Percentiles rank a stretch among this genome's conserved stretches.
Evolutionary conservation across 495 filamentous ascomycete genomes (phyloP).

Genomic region (Aspergillus haitiensis): DNA sequence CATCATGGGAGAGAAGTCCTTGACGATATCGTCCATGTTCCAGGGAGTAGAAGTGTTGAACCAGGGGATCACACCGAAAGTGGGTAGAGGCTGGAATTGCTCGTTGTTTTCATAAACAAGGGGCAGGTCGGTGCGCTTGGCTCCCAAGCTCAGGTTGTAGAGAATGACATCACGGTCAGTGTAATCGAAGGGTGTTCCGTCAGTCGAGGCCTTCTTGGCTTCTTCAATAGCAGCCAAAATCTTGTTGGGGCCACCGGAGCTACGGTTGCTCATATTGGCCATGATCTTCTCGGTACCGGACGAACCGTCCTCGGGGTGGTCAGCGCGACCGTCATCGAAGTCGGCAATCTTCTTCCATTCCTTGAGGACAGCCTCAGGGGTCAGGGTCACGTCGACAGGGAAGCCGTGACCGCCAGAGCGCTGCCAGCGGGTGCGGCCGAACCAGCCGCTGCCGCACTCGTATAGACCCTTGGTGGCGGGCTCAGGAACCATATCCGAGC

Average conservation of each 20-base stretch:
- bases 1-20: slow-evolving; percentile 98
- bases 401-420: slow-evolving; percentile 87
- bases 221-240: slow-evolving; percentile 71
- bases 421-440: slow-evolving; percentile 91
- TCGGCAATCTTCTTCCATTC: slow-evolving; percentile 77
- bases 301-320: slow-evolving; percentile 77
- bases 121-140: slow-evolving; percentile 86
- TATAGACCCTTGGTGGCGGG: slow-evolving; percentile 87
- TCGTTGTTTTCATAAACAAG: slow-evolving; percentile 88
- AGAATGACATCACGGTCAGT: slow-evolving; percentile 86
- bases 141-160: slow-evolving; percentile 93
- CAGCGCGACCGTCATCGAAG: slow-evolving; percentile 88
- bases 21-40: slow-evolving; percentile 77
- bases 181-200: slow-evolving; percentile 79
- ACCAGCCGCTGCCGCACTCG: slow-evolving; percentile 96
- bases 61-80: slow-evolving; percentile 90
- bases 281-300: slow-evolving; percentile 84
- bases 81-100: slow-evolving; percentile 88
- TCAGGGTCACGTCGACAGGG: slow-evolving; percentile 83
- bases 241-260: slow-evolving; percentile 51
- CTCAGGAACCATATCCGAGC: slow-evolving; percentile 82
- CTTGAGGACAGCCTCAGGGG: slow-evolving; percentile 80
- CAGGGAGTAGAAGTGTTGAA: slow-evolving; percentile 85
- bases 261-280: slow-evolving; percentile 83
- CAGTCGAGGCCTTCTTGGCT: slow-evolving; percentile 67